These are phyloP conservation scores for Dactylonectria macrodidyma DNA, from an alignment of 2,329 filamentous ascomycete species.

Conservation along the genomic window DNA sequence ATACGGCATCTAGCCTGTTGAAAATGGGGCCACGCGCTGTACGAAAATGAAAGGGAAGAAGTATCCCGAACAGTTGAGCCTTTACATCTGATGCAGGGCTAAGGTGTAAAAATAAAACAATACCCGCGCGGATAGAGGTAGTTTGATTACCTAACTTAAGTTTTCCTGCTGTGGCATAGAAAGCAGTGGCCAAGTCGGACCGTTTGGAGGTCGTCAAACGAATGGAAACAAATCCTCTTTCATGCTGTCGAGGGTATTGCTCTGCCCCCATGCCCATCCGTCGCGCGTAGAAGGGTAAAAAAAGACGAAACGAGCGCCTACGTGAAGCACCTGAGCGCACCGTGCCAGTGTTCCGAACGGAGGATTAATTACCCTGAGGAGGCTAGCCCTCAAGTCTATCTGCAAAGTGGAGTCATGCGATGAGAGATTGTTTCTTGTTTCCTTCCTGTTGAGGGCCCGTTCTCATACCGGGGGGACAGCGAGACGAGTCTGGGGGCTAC, in stretches of 20 bases:
- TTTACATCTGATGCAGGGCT: background rate
- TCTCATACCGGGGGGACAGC: conserved; percentile 4
- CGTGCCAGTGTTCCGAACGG: conserved; percentile 15
- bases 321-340: conserved; percentile 5
- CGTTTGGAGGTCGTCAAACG: conserved; percentile 13
- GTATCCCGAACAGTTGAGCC: background rate
- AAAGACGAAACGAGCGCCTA: conserved; percentile 24
- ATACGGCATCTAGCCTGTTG: background rate
- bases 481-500: background rate
- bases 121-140: conserved; percentile 8
- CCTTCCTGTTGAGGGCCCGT: conserved; percentile 12
- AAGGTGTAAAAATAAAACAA: background rate
- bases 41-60: background rate
- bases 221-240: conserved; percentile 30
- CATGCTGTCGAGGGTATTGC: conserved; percentile 24
- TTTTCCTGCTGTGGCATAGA: background rate
- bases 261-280: conserved; percentile 4
- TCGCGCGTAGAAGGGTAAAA: conserved; percentile 12
- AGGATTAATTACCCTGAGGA: background rate
- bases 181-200: conserved; percentile 11
- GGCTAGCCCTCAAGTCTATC: conserved; percentile 3
- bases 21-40: background rate
- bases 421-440: conserved; percentile 17
- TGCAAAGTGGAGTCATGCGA: background rate
- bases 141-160: background rate